phyloP scores from a whole-genome alignment of 2,329 filamentous ascomycete species.

The Fusarium aywerte region DNA sequence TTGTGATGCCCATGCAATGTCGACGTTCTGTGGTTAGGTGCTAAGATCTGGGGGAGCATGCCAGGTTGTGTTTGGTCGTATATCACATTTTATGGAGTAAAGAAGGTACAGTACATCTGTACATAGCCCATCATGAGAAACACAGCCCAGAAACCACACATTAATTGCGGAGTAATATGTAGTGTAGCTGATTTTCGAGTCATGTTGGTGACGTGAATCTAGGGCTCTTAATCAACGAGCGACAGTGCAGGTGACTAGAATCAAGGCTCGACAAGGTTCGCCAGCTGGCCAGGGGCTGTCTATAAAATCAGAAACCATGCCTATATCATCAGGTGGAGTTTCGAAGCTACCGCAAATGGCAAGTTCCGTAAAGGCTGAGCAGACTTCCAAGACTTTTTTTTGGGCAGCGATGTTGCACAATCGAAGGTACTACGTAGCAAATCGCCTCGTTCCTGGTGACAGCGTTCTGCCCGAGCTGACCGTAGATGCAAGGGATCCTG shows the following conservation, averaged over 20 bases:
- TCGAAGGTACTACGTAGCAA: background rate
- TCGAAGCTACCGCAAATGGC: slow-evolving; percentile 1
- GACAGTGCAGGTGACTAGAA: background rate
- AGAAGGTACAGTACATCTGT: too few relatives aligned
- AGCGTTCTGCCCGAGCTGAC: background rate
- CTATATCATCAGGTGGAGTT: slow-evolving; percentile 13
- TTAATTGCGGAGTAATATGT: slow-evolving; percentile 14
- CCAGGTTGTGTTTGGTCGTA: slow-evolving; percentile 20
- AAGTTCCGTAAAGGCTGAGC: background rate
- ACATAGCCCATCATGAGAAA: slow-evolving; percentile 4
- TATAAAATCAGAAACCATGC: slow-evolving; percentile 15
- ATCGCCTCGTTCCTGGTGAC: background rate
- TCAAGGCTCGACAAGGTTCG: background rate
- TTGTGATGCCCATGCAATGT: slow-evolving; percentile 25
- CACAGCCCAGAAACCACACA: slow-evolving; percentile 9
- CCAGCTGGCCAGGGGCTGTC: background rate
- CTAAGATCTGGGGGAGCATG: slow-evolving; percentile 24
- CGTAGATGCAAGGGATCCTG: slow-evolving; percentile 24
- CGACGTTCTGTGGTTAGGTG: slow-evolving; percentile 25
- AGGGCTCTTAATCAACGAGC: slow-evolving; percentile 2
- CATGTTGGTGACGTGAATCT: slow-evolving; percentile 10
- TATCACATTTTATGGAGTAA: slow-evolving; percentile 29
- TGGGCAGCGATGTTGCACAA: background rate
- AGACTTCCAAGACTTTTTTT: background rate
- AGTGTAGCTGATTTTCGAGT: slow-evolving; percentile 12